Evolutionary conservation across 441 rosid genomes (phyloP).

Genomic region (Jatropha multifida): DNA sequence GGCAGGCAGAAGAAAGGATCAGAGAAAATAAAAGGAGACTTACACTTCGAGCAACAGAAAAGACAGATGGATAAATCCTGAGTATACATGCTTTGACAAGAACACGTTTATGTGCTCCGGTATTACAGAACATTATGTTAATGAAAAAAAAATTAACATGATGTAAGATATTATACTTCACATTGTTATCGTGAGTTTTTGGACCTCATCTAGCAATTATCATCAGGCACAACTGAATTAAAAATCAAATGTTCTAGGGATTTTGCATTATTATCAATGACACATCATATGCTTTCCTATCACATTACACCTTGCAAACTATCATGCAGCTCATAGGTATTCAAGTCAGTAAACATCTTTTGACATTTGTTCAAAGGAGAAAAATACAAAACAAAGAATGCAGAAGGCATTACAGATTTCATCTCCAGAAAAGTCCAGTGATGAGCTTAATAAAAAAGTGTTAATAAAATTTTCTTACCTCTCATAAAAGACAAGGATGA

Average conservation of each 20-base stretch:
- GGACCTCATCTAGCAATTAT: conserved; percentile 5
- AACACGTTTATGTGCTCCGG: not conserved
- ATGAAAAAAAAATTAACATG: not conserved
- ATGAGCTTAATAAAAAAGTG: not conserved
- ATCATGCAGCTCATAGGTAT: conserved; percentile 4
- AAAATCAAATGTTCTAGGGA: conserved; percentile 1
- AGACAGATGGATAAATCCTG: not conserved
- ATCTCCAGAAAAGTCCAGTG: not conserved
- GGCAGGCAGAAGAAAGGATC: not conserved
- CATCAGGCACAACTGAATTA: too few species aligned
- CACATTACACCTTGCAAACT: not conserved
- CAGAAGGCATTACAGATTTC: not conserved
- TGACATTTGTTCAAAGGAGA: not conserved
- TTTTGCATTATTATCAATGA: not conserved
- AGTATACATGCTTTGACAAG: not conserved
- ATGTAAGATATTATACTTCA: not conserved
- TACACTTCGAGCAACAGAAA: not conserved
- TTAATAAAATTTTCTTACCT: conserved; percentile 44
- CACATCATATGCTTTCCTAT: conserved; percentile 3
- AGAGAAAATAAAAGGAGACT: not conserved
- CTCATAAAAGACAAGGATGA: conserved; percentile 86
- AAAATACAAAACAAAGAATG: not conserved
- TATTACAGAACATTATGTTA: not conserved
- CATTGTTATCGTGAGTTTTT: not conserved
- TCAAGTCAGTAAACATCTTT: not conserved